Percentiles rank a stretch among this genome's conserved stretches.
Conservation (phyloP, 768 basidiomycete species). For the Saitozyma podzolica region DNA sequence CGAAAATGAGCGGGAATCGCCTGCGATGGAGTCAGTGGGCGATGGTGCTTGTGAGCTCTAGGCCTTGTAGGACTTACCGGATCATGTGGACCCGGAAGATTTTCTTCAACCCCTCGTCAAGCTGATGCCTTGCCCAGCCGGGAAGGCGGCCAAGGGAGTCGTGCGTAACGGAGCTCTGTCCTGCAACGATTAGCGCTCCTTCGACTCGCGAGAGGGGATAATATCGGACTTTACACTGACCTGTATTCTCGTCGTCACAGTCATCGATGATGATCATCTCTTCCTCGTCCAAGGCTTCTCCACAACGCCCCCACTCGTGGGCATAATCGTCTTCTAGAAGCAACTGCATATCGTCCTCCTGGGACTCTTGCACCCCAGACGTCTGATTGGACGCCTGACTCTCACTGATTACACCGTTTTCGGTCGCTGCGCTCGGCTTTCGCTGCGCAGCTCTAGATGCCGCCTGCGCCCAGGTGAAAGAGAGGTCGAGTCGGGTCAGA, state of each 20-base stretch:
- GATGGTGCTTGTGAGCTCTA: background rate
- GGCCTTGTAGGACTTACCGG: slow-evolving; percentile 1
- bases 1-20: slow-evolving; percentile 43
- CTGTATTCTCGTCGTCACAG: background rate
- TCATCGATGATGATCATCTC: background rate
- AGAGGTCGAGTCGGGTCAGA: too few species aligned
- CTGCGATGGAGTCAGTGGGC: slow-evolving; percentile 7
- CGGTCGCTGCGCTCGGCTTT: too few species aligned
- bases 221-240: background rate
- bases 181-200: too few species aligned
- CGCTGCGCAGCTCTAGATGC: too few species aligned
- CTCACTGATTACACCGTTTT: too few species aligned
- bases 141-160: background rate
- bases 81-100: slow-evolving; percentile 23
- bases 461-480: too few species aligned
- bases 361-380: background rate
- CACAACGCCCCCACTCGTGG: background rate
- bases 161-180: too few species aligned
- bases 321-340: slow-evolving; percentile 3
- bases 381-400: background rate
- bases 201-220: too few species aligned
- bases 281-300: too few species aligned
- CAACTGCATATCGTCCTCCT: background rate
- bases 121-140: slow-evolving; percentile 16
- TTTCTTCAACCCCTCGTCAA: slow-evolving; percentile 11